A percentile compares a stretch with the other conserved stretches of the same genome.
Evolutionary conservation across 768 basidiomycete species (phyloP).

Genomic region (Boletellus ananas): DNA sequence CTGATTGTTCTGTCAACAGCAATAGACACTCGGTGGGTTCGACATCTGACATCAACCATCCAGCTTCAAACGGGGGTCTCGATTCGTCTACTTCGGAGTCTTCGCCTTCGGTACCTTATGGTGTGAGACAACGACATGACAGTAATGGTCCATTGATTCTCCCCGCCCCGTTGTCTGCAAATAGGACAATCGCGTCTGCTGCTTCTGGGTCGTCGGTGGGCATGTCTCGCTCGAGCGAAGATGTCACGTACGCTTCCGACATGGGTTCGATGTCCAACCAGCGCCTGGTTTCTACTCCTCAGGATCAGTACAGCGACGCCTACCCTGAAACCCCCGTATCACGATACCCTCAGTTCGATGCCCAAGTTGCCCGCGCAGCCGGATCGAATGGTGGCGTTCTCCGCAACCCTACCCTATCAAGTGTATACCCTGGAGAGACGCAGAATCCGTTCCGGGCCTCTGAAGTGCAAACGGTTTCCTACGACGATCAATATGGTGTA

Average conservation of each 20-base stretch:
- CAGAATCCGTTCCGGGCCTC: constrained; percentile 57
- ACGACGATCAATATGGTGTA: constrained; percentile 35
- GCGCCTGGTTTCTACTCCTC: constrained; percentile 36
- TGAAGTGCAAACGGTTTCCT: constrained; percentile 38
- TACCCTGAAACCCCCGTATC: constrained; percentile 17
- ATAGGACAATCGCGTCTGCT: constrained; percentile 45
- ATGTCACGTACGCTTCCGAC: constrained; percentile 33
- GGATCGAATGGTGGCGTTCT: constrained; percentile 37
- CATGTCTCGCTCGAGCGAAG: constrained; percentile 44
- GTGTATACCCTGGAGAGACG: constrained; percentile 43
- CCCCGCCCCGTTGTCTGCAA: constrained; percentile 68
- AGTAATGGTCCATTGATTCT: constrained; percentile 70
- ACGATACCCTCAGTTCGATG: constrained; percentile 35
- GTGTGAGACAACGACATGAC: constrained; percentile 58
- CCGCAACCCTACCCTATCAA: constrained; percentile 36
- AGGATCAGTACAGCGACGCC: constrained; percentile 31
- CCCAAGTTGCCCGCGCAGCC: constrained; percentile 38
- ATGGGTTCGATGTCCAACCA: constrained; percentile 40
- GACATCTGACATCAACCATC: constrained; percentile 66
- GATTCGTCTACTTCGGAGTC: constrained; percentile 66
- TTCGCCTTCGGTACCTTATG: constrained; percentile 32
- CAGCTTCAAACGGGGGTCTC: constrained; percentile 44
- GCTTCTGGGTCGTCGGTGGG: constrained; percentile 40
- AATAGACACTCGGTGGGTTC: constrained; percentile 77
- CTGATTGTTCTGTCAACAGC: constrained; percentile 30